These are phyloP conservation scores for Fusarium sp. DNA, from an alignment of 2,329 filamentous ascomycete genomes.

Conservation along the genomic window DNA sequence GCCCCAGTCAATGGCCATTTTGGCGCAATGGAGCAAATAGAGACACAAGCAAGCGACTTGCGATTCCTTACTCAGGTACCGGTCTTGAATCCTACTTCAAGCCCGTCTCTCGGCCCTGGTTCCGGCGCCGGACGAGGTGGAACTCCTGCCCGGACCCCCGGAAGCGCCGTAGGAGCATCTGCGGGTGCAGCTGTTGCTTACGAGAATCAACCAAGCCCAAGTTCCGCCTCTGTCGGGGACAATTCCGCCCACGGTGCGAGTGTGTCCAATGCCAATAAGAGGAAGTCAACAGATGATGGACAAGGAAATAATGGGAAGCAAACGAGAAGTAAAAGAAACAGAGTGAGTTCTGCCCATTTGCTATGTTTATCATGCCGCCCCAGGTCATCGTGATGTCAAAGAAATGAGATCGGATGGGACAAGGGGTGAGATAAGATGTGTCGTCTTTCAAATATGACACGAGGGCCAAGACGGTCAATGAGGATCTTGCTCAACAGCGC, in stretches of 20 bases:
- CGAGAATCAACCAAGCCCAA: slow-evolving; percentile 50
- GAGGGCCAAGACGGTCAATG: neutral
- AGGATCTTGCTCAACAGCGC: neutral
- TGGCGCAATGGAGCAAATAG: slow-evolving; percentile 63
- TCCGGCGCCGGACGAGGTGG: slow-evolving; percentile 34
- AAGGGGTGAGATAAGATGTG: slow-evolving; percentile 5
- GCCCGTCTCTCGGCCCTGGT: slow-evolving; percentile 35
- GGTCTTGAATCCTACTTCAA: slow-evolving; percentile 42
- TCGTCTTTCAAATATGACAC: neutral
- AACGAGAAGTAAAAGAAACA: slow-evolving; percentile 70
- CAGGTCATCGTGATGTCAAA: neutral
- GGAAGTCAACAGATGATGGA: slow-evolving; percentile 55
- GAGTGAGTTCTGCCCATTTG: slow-evolving; percentile 55
- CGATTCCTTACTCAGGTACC: slow-evolving; percentile 60
- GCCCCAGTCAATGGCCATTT: slow-evolving; percentile 38
- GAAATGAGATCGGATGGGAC: slow-evolving; percentile 24
- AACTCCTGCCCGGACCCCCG: slow-evolving; percentile 34
- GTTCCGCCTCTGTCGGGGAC: slow-evolving; percentile 59
- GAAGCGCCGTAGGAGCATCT: slow-evolving; percentile 38
- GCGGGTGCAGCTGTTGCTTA: slow-evolving; percentile 49
- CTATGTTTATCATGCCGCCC: slow-evolving; percentile 1
- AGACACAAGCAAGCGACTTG: slow-evolving; percentile 65
- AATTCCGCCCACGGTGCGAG: slow-evolving; percentile 58
- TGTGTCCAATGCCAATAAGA: slow-evolving; percentile 48
- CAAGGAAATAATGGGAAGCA: slow-evolving; percentile 53